Conservation (phyloP, 2,329 filamentous ascomycete genomes). For the Colletotrichum lini region DNA sequence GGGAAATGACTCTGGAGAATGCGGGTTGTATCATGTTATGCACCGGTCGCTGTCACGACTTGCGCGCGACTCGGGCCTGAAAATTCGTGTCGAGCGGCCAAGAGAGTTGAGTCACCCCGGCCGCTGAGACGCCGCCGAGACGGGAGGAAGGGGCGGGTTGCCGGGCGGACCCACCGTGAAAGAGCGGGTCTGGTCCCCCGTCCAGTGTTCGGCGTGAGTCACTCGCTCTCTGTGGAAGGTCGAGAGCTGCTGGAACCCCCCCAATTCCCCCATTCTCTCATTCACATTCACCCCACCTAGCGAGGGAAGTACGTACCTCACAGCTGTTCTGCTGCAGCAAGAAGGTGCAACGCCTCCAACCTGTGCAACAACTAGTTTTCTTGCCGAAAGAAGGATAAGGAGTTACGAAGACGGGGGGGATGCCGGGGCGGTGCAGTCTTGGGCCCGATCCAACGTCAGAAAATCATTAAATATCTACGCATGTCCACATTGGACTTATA, state of each 20-base stretch:
- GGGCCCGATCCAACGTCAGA: not conserved
- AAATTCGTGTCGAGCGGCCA: not conserved
- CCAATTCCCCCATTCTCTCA: not conserved
- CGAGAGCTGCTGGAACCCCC: not conserved
- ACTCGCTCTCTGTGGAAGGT: conserved; percentile 24
- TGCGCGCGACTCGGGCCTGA: not conserved
- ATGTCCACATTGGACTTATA: too few species aligned
- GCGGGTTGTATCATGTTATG: not conserved
- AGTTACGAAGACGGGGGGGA: not conserved
- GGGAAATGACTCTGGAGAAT: not conserved
- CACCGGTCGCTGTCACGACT: not conserved
- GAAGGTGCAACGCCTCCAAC: conserved; percentile 9
- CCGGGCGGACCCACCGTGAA: not conserved
- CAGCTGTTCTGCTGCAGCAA: not conserved
- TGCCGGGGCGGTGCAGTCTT: not conserved
- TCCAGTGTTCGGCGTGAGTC: conserved; percentile 39
- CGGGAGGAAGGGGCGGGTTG: not conserved
- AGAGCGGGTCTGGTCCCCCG: not conserved
- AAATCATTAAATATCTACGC: too few species aligned
- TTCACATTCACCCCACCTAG: not conserved
- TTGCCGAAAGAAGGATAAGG: not conserved
- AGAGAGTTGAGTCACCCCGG: conserved; percentile 34
- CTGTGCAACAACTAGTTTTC: not conserved
- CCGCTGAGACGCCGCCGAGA: conserved; percentile 15
- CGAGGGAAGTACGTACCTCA: not conserved